Evolutionary conservation across 345 rosid species (phyloP).

Genomic region (Leavenworthia alabamica): DNA sequence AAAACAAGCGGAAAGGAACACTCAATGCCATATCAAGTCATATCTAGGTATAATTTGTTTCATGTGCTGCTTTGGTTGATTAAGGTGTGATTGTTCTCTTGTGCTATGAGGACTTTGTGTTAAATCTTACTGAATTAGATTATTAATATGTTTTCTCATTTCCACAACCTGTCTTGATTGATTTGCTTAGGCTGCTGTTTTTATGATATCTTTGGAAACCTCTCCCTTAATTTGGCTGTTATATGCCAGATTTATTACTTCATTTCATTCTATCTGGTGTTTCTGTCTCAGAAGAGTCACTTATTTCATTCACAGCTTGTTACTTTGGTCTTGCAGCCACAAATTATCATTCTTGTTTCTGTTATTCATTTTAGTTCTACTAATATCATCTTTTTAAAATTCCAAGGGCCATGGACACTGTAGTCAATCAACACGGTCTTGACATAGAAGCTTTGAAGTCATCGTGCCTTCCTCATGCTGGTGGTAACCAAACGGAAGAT

Average conservation of each 20-base stretch:
- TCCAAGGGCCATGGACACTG: conserved; percentile 96
- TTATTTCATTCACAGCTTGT: not conserved
- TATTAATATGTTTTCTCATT: not conserved
- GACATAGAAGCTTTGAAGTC: conserved; percentile 86
- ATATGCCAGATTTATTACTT: not conserved
- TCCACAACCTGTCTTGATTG: not conserved
- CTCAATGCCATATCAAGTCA: conserved; percentile 99
- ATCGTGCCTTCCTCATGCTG: conserved; percentile 57
- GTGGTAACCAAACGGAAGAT: conserved; percentile 73
- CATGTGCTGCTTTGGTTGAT: not conserved
- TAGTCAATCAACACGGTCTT: conserved; percentile 78
- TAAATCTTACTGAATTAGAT: not conserved
- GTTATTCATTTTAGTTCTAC: conserved; percentile 11
- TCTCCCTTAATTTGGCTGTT: not conserved
- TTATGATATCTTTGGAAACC: not conserved
- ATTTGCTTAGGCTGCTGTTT: not conserved
- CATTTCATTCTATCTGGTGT: not conserved
- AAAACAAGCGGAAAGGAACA: conserved; percentile 95
- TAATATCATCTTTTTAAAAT: conserved; percentile 19
- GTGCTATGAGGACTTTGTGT: not conserved
- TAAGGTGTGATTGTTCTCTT: not conserved
- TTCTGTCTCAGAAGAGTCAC: not conserved
- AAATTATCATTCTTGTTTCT: not conserved
- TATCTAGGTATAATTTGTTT: conserved; percentile 61
- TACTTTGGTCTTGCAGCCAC: not conserved